A percentile compares a stretch with the other conserved stretches of the same genome.
Conservation (phyloP, 352 stramenopile genomes). For the Phytophthora melonis region DNA sequence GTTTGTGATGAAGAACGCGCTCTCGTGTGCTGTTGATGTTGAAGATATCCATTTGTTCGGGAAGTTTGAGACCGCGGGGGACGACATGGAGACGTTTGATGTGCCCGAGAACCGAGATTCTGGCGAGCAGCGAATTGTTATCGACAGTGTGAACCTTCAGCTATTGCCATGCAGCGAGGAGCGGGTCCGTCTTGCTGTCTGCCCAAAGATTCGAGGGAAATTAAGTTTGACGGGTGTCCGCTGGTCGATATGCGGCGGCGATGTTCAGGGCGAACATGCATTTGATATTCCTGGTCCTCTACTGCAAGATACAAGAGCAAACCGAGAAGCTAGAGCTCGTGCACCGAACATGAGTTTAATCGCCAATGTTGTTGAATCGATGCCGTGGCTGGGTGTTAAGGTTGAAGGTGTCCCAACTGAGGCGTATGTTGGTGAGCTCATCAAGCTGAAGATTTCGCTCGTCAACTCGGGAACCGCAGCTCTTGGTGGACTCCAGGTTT, state of each 20-base stretch:
- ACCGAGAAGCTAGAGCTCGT: constrained; percentile 76
- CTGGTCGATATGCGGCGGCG: constrained; percentile 85
- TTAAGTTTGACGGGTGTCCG: constrained; percentile 75
- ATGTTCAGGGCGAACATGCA: constrained; percentile 82
- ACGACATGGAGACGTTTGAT: constrained; percentile 46
- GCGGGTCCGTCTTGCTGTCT: constrained; percentile 72
- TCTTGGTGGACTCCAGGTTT: constrained; percentile 65
- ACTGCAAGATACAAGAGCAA: constrained; percentile 80
- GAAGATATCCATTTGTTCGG: constrained; percentile 85
- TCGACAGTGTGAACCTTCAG: constrained; percentile 80
- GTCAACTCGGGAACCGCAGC: constrained; percentile 65
- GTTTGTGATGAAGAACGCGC: constrained; percentile 89
- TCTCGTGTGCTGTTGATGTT: constrained; percentile 85
- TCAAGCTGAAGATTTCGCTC: constrained; percentile 62
- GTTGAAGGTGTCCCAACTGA: constrained; percentile 54
- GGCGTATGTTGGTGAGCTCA: constrained; percentile 69
- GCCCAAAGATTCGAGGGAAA: constrained; percentile 63
- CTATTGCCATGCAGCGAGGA: constrained; percentile 82
- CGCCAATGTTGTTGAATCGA: constrained; percentile 71
- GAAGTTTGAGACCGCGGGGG: constrained; percentile 56
- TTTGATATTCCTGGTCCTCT: constrained; percentile 86
- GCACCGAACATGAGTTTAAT: constrained; percentile 83
- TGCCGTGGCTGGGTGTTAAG: constrained; percentile 87
- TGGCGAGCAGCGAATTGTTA: constrained; percentile 50
- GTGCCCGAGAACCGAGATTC: constrained; percentile 49